phyloP scores from a whole-genome alignment of 352 stramenopile species.

The Phytophthora sansomeana region DNA sequence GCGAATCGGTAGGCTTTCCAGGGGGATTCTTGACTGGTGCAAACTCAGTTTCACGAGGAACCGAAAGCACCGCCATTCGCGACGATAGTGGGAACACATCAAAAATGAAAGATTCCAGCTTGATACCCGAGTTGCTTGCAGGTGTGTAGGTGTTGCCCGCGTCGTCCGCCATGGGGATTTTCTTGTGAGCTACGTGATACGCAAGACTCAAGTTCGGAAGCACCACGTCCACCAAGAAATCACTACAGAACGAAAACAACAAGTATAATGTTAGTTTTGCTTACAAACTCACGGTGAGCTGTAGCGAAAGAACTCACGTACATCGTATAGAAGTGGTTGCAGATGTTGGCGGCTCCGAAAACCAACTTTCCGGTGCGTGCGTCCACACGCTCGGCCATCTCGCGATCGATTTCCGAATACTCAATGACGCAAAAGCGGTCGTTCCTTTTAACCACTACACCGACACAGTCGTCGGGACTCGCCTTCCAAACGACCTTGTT shows the following conservation, averaged over 20 bases:
- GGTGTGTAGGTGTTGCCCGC: conserved; percentile 83
- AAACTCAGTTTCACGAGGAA: conserved; percentile 93
- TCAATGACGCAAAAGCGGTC: conserved; percentile 94
- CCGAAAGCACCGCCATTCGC: conserved; percentile 94
- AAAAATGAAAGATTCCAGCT: conserved; percentile 99
- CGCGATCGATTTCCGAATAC: conserved; percentile 96
- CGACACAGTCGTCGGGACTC: conserved; percentile 92
- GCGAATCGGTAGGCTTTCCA: conserved; percentile 79
- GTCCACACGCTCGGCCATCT: conserved; percentile 67
- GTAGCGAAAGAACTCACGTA: conserved; percentile 50
- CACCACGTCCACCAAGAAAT: conserved; percentile 89
- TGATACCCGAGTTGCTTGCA: conserved; percentile 93
- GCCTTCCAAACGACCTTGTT: conserved; percentile 98
- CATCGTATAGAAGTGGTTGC: conserved; percentile 97
- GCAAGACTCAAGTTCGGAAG: conserved; percentile 78
- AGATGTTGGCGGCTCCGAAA: conserved; percentile 98
- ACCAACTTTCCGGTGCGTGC: conserved; percentile 81
- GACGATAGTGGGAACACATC: conserved; percentile 96
- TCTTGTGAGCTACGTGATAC: conserved; percentile 98
- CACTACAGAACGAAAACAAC: conserved; percentile 31
- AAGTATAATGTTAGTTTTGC: not conserved
- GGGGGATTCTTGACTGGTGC: conserved; percentile 94
- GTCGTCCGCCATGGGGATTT: conserved; percentile 94
- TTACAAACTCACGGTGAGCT: not conserved
- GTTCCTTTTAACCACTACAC: conserved; percentile 82